Percentiles rank a stretch among this genome's conserved stretches.
Evolutionary conservation across 73 alveolate species (phyloP).

Genomic region (Paramecium caudatum): DNA sequence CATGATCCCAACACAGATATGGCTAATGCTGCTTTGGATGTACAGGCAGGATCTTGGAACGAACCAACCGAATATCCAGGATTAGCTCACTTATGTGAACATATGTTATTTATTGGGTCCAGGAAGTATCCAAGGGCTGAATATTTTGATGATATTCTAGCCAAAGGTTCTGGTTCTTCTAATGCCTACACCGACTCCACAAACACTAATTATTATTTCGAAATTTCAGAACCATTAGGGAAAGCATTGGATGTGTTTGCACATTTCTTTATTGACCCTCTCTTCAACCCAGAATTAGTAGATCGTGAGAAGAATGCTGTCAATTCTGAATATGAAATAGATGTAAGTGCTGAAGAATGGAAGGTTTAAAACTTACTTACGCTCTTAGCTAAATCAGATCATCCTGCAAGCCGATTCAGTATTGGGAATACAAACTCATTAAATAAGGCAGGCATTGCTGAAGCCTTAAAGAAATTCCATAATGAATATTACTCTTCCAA

Average conservation of each 20-base stretch:
- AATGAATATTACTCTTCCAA: constrained; percentile 39
- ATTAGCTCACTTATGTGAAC: constrained; percentile 82
- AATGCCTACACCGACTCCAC: constrained; percentile 74
- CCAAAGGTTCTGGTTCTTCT: constrained; percentile 65
- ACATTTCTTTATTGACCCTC: constrained; percentile 76
- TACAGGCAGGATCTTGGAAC: constrained; percentile 80
- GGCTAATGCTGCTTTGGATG: constrained; percentile 84
- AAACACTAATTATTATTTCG: constrained; percentile 73
- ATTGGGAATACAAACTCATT: constrained; percentile 25
- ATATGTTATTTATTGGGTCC: constrained; percentile 79
- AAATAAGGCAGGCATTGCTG: background rate
- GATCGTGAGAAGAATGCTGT: constrained; percentile 70
- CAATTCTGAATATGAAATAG: constrained; percentile 68
- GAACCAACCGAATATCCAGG: constrained; percentile 85
- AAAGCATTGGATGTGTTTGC: constrained; percentile 64
- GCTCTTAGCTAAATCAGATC: constrained; percentile 15
- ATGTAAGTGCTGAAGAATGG: constrained; percentile 69
- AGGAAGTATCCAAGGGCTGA: constrained; percentile 63
- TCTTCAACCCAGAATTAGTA: constrained; percentile 60
- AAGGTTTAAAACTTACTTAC: constrained; percentile 16
- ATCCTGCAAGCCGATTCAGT: constrained; percentile 69
- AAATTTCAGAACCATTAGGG: background rate
- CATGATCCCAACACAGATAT: constrained; percentile 82
- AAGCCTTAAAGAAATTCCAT: constrained; percentile 11
- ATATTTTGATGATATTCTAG: constrained; percentile 49